A percentile compares a stretch with the other conserved stretches of the same genome.
These are phyloP conservation scores for Reticulomyxa filosa DNA, from an alignment of 78 protist genomes.

Conservation along the genomic window DNA sequence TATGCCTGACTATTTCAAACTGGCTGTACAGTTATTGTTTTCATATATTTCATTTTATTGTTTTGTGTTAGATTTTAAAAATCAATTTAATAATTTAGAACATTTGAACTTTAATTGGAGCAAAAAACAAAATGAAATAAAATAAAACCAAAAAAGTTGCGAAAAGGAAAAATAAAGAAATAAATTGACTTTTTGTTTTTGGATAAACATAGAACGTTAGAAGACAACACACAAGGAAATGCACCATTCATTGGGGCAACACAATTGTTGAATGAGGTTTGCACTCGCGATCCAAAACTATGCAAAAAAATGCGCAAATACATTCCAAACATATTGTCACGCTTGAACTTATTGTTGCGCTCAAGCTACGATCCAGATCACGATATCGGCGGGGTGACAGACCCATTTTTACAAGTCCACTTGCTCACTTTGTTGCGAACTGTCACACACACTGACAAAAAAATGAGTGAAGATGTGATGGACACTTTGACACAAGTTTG, in stretches of 20 bases:
- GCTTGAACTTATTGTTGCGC: slow-evolving; percentile 49
- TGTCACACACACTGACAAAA: slow-evolving; percentile 43
- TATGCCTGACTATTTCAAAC: no score
- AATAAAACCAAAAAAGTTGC: no score
- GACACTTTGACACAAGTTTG: slow-evolving; percentile 73
- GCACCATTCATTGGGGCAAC: slow-evolving; percentile 55
- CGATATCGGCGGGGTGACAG: slow-evolving; percentile 83
- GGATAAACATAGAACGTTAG: no score
- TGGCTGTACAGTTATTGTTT: no score
- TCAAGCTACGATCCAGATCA: slow-evolving; percentile 68
- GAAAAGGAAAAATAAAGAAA: no score
- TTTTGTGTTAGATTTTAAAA: no score
- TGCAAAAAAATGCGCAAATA: slow-evolving; percentile 13
- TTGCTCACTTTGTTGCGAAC: slow-evolving; percentile 55
- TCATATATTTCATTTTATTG: no score
- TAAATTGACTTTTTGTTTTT: background rate
- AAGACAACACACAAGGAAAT: no score
- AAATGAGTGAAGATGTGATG: slow-evolving; percentile 58
- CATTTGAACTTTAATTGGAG: no score
- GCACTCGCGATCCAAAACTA: slow-evolving; percentile 7
- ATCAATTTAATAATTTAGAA: no score
- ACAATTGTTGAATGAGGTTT: slow-evolving; percentile 55
- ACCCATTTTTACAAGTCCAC: slow-evolving; percentile 89
- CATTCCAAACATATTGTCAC: slow-evolving; percentile 38
- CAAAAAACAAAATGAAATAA: no score